Evolutionary conservation across 192 early-diverging fungal genomes (phyloP).

Genomic region (Gonapodya prolifera): DNA sequence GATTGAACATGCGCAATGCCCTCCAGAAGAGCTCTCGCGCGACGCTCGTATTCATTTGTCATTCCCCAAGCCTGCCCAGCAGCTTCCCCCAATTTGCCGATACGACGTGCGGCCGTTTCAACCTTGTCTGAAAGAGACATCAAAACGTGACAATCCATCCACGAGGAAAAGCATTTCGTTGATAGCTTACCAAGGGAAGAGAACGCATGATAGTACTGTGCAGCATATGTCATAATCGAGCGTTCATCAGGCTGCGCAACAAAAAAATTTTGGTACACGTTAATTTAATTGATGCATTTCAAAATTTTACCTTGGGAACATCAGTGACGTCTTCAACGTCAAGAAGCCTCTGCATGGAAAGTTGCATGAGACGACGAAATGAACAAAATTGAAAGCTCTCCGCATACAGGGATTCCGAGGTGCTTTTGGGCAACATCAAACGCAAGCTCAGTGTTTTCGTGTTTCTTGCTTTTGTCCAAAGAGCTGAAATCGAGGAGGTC

Average conservation of each 20-base stretch:
- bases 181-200: conserved; percentile 52
- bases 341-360: conserved; percentile 49
- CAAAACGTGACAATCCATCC: background rate
- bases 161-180: conserved; percentile 13
- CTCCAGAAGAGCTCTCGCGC: conserved; percentile 62
- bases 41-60: conserved; percentile 84
- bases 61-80: conserved; percentile 84
- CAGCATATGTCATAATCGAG: conserved; percentile 96
- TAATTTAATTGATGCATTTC: background rate
- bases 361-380: background rate
- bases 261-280: background rate
- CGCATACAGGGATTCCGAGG: conserved; percentile 64
- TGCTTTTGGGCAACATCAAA: conserved; percentile 88
- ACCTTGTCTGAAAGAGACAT: conserved; percentile 43
- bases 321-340: conserved; percentile 95
- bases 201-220: conserved; percentile 97
- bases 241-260: conserved; percentile 66
- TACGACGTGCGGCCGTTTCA: conserved; percentile 78
- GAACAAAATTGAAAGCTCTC: background rate
- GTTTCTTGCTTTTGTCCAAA: conserved; percentile 70
- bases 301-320: conserved; percentile 42
- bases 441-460: conserved; percentile 80
- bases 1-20: conserved; percentile 46
- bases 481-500: conserved; percentile 81
- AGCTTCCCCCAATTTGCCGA: conserved; percentile 83